Conservation (phyloP, 192 early-diverging fungal genomes). For the Linnemannia zychae region DNA sequence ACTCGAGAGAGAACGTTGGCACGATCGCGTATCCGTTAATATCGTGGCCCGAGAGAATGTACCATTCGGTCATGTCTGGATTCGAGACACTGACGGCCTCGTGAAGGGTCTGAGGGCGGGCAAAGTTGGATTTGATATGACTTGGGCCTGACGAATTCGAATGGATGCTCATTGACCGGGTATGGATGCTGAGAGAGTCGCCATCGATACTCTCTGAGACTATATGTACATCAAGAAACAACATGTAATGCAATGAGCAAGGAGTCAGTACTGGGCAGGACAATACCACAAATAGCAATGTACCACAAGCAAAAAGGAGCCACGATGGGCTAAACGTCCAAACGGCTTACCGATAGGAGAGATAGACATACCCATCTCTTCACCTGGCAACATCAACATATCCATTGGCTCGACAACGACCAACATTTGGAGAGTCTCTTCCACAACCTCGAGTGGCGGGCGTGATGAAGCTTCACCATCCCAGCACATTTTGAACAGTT, state of each 20-base stretch:
- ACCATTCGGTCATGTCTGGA: constrained; percentile 58
- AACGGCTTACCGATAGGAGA: constrained; percentile 38
- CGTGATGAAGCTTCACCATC: constrained; percentile 29
- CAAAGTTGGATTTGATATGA: constrained; percentile 16
- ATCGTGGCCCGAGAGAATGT: constrained; percentile 54
- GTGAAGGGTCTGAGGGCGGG: constrained; percentile 38
- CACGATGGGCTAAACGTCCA: neutral
- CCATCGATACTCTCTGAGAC: constrained; percentile 54
- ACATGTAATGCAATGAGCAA: neutral
- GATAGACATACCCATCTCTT: constrained; percentile 45
- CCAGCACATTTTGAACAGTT: constrained; percentile 58
- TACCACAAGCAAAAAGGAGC: neutral
- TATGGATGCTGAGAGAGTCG: constrained; percentile 42
- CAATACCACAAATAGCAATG: neutral
- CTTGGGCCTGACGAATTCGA: constrained; percentile 31
- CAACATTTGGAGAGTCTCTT: constrained; percentile 52
- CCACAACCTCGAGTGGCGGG: constrained; percentile 51
- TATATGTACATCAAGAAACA: neutral
- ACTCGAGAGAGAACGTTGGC: constrained; percentile 50
- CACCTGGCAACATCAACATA: constrained; percentile 55
- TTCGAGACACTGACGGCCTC: constrained; percentile 53
- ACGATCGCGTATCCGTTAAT: constrained; percentile 52
- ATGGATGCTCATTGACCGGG: constrained; percentile 41
- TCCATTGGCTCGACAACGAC: constrained; percentile 57
- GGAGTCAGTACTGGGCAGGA: no score